Base-by-base conservation (phyloP, 2,329 filamentous ascomycete genomes). In the Arachnomyces sp. region DNA sequence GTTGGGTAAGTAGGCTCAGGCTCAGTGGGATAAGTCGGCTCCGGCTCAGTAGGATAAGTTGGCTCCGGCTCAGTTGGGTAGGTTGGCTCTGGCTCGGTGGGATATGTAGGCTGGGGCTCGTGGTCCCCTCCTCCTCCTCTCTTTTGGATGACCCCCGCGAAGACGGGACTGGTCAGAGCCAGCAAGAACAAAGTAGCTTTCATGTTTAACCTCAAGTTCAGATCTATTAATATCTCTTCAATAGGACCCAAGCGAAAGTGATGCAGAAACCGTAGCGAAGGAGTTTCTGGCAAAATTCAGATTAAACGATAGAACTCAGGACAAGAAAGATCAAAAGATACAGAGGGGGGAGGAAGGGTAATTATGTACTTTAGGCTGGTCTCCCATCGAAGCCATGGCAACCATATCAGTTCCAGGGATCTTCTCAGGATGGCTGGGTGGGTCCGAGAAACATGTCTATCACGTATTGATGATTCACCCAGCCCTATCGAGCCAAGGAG, bases 261-360 rank as follows among this genome's bases (percentile, higher is more conserved):
- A 50, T 44, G 46, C 38, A 55, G 55, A 60, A 67, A 68, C 66
- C 63, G 57, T 67, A 71, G 59, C 66, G 65, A 70, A 59, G 53
- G 66, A 69, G 65, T 64, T 64, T 62, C 60, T 46, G 30, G 37
- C 12, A 40, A 21, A 32, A 9, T 5, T 25, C 9, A 25, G 21
- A 25, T 9, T n/a, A 13, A 39, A 17, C 53, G 49, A 38, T 47
- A 43, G 36, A 17, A 47, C 43, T 30, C 46, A 32, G 36, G 45
- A 43, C 37, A 45, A 52, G 31, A 39, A 44, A 38, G 38, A 48
- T 39, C 43, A 18, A 29, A 36, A 36, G 34, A 39, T 15, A 39
- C 13, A 14, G 31, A 21, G 13, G 31, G 29, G n/a, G 14, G 29
- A 34, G 34, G 44, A 28, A 30, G 13, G 28, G 14, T 12, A 34